These are phyloP conservation scores for Trichoderma cornu-damae DNA, from an alignment of 2,329 filamentous ascomycete genomes.

Conservation along the genomic window DNA sequence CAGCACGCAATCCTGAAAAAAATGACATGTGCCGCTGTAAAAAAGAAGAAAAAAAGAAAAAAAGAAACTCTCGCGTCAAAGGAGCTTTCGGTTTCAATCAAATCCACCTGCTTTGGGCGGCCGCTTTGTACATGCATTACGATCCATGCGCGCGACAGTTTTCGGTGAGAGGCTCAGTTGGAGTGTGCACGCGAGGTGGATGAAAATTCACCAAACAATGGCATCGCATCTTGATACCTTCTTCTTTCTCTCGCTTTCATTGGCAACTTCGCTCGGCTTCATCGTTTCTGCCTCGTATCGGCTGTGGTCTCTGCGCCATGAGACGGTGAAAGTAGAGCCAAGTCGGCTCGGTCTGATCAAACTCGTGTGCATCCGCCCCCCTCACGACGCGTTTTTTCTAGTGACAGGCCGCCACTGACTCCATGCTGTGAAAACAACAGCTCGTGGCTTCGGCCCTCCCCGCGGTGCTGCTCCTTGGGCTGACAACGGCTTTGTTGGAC, in stretches of 20 bases:
- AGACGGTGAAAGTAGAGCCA: constrained; percentile 1
- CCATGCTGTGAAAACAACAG: not conserved
- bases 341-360: constrained; percentile 6
- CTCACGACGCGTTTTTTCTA: not conserved
- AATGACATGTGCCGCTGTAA: not conserved
- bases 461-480: not conserved
- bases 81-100: too few relatives aligned
- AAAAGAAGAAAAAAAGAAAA: not conserved
- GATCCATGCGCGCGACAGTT: not conserved
- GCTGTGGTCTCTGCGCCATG: constrained; percentile 4
- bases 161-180: not conserved
- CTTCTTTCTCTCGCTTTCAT: not conserved
- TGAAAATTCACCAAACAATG: not conserved
- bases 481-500: not conserved
- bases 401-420: not conserved
- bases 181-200: not conserved
- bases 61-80: not conserved
- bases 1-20: constrained; percentile 2
- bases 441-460: not conserved
- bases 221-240: not conserved
- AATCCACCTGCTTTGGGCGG: too few relatives aligned
- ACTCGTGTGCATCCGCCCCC: not conserved
- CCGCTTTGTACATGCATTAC: too few relatives aligned
- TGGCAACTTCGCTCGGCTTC: constrained; percentile 1
- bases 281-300: not conserved